phyloP scores from a whole-genome alignment of 306 rosid genomes.

The Abrus pulchellus region DNA sequence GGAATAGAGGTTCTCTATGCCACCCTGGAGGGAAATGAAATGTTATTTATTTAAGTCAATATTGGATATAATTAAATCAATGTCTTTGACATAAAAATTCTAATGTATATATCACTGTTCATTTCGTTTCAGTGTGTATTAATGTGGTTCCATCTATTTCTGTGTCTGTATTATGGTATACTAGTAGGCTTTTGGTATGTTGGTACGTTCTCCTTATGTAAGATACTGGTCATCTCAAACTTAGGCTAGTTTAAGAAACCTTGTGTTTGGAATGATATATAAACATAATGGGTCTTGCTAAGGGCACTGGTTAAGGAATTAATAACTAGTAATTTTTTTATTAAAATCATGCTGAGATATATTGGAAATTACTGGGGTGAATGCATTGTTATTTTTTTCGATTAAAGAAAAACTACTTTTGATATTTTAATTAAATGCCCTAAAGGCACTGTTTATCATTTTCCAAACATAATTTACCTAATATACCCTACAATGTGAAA shows the following conservation, averaged over 20 bases:
- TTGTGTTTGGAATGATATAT: neutral
- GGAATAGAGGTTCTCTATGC: slow-evolving; percentile 16
- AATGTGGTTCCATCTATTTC: neutral
- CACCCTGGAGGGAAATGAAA: slow-evolving; percentile 11
- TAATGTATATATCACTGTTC: neutral
- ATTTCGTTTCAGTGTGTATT: slow-evolving; percentile 13
- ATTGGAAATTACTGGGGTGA: too few relatives aligned
- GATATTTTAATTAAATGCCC: too few relatives aligned
- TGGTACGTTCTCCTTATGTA: slow-evolving; percentile 24
- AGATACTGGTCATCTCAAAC: slow-evolving; percentile 3
- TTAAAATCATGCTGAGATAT: too few relatives aligned
- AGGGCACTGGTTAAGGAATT: too few relatives aligned
- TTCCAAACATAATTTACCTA: neutral
- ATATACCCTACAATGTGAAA: neutral
- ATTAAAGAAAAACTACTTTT: too few relatives aligned
- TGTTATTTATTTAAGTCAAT: slow-evolving; percentile 31
- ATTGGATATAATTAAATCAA: slow-evolving; percentile 20
- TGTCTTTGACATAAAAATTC: slow-evolving; percentile 21
- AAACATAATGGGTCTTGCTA: too few relatives aligned
- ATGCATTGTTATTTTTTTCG: too few relatives aligned
- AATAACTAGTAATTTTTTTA: too few relatives aligned
- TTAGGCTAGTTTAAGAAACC: neutral
- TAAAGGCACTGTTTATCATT: too few relatives aligned
- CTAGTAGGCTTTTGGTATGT: slow-evolving; percentile 22
- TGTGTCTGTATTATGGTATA: slow-evolving; percentile 20